phyloP scores from a whole-genome alignment of 192 early-diverging fungal genomes.

The Gryganskiella cystojenkinii region DNA sequence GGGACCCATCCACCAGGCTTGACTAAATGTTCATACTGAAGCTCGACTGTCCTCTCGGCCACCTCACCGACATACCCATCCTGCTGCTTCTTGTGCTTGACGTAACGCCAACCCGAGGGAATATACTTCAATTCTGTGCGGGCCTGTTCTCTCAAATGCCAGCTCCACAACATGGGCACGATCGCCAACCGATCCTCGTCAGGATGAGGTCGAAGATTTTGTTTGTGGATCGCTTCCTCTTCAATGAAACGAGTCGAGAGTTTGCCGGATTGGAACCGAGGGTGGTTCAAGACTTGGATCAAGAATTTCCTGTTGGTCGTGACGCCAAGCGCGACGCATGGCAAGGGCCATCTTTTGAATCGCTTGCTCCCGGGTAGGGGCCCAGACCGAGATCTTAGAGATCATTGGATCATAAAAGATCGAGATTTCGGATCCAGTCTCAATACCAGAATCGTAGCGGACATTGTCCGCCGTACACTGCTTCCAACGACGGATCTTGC shows the following conservation, averaged over 20 bases:
- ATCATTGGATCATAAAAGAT: conserved; percentile 74
- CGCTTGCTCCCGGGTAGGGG: conserved; percentile 65
- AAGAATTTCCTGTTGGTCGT: conserved; percentile 69
- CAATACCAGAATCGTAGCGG: conserved; percentile 64
- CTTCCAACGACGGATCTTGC: conserved; percentile 63
- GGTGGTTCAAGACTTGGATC: conserved; percentile 58
- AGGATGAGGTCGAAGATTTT: conserved; percentile 19
- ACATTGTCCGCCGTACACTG: conserved; percentile 53
- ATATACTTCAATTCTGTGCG: conserved; percentile 57
- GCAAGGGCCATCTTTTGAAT: conserved; percentile 55
- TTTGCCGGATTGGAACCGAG: conserved; percentile 57
- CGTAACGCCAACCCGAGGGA: conserved; percentile 61
- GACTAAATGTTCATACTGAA: conserved; percentile 57
- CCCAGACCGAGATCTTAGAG: conserved; percentile 68
- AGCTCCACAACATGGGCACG: conserved; percentile 62
- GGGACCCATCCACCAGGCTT: conserved; percentile 45
- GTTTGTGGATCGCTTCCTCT: conserved; percentile 44
- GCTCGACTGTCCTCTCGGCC: conserved; percentile 43
- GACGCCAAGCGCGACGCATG: conserved; percentile 62
- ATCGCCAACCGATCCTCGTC: conserved; percentile 49
- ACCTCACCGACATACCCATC: conserved; percentile 49
- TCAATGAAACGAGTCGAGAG: conserved; percentile 64
- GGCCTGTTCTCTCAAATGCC: conserved; percentile 56
- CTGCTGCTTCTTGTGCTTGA: conserved; percentile 56
- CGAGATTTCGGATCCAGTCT: conserved; percentile 62